These are phyloP conservation scores for Clarireedia homoeocarpa DNA, from an alignment of 2,329 filamentous ascomycete genomes.

Conservation along the genomic window DNA sequence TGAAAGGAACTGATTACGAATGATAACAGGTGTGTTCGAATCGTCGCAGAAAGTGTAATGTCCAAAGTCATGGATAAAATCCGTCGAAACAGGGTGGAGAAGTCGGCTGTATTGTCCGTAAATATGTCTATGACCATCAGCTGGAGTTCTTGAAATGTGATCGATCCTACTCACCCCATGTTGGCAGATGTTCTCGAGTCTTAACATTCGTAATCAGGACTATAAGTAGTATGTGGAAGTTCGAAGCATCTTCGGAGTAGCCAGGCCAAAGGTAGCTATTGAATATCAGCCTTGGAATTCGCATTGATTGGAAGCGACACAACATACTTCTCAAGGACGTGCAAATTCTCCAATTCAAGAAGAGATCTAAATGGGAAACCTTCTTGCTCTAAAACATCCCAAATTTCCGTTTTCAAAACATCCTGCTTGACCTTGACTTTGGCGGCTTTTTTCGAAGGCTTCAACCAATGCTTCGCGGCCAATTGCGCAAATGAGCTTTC, in stretches of 20 bases:
- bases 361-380: slow-evolving; percentile 71
- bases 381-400: slow-evolving; percentile 79
- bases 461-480: slow-evolving; percentile 80
- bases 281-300: slow-evolving; percentile 13
- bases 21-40: slow-evolving; percentile 76
- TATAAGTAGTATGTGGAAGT: slow-evolving; percentile 84
- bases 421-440: slow-evolving; percentile 70
- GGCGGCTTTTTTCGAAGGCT: slow-evolving; percentile 48
- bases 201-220: slow-evolving; percentile 83
- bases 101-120: slow-evolving; percentile 66
- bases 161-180: slow-evolving; percentile 59
- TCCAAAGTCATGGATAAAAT: slow-evolving; percentile 82
- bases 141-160: neutral
- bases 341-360: slow-evolving; percentile 78
- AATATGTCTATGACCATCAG: slow-evolving; percentile 54
- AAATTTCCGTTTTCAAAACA: slow-evolving; percentile 78
- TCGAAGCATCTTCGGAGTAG: slow-evolving; percentile 80
- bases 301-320: too few species aligned
- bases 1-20: slow-evolving; percentile 92
- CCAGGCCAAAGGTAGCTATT: slow-evolving; percentile 87
- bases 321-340: slow-evolving; percentile 71
- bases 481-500: slow-evolving; percentile 67
- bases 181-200: slow-evolving; percentile 74
- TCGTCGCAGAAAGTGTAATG: slow-evolving; percentile 51
- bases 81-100: slow-evolving; percentile 83